Base-by-base conservation (phyloP, 1,139 yeast species). In the Kurtzmaniella quercitrusa region DNA sequence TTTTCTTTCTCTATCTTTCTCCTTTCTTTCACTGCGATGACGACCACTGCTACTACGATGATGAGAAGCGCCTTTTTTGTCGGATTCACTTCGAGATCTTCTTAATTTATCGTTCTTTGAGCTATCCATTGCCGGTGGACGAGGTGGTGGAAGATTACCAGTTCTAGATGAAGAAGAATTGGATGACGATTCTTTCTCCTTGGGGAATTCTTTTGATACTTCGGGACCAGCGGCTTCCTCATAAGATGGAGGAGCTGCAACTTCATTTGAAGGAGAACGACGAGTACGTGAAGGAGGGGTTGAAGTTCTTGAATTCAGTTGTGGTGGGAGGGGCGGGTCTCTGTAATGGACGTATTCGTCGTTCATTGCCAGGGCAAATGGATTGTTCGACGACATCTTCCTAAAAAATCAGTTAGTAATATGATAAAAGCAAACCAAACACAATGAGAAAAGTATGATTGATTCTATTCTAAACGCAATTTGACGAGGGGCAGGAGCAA, bases 211-310 rank as follows among this genome's bases (percentile, higher is more conserved):
- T 41, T 60, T 59, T 11, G 63, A 60, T 25, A 62, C 60, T 34
- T 69, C 73, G 14, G 63, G 59, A n/a, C 81, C 82, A 1, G 87
- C 81, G 16, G 75, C 85, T 54, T 84, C 91, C 51, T 82, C 88
- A 56, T 84, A 83, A 0, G 87, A 70, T 5, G 91, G 89, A 16
- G 74, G 73, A 38, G 31, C 21, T 3, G 42, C 41, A 6, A 31
- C 36, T 17, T 43, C 42, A 38, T 47, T 41, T n/a, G 36, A 29
- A 42, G 54, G 36, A 4, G 36, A 31, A 31, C 18, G 36, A 51
- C 40, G 50, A 53, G 27, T 50, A 43, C 3, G 61, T 46, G 3
- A 38, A 42, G 34, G 43, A 47, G 43, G 44, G 44, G 41, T 49
- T 21, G 49, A 46, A 3, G 16, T 31, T 36, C 38, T 36, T 3